Evolutionary conservation across 148 eudicot genomes (phyloP), one percentile per base, ranked within the genome.

Genomic region (Salicornia ramosissima): DNA sequence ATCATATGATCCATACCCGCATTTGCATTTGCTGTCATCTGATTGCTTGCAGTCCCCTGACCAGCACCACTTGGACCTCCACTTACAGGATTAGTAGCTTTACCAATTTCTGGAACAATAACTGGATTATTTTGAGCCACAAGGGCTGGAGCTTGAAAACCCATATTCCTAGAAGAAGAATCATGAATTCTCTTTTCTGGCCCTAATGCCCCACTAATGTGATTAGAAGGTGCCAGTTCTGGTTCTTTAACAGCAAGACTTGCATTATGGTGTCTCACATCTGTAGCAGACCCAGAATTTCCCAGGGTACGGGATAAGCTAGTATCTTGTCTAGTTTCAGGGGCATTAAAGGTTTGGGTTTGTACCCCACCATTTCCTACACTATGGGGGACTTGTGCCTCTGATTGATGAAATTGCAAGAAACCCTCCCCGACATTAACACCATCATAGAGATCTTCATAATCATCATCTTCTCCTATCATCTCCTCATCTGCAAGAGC

Each of bases 391-490:
- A 65, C 79, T 50, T 80, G 83, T 33, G 83, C 73, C 72, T 85
- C 88, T 36, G 97, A 50, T 26, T 74, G 89, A 73, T 92, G 89
- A 83, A 84, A 75, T 60, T 89, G 96, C 72, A 76, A 73, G 81
- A 92, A 86, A 53, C 87, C 87, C 55, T 89, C 90, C 15, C 97
- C 96, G 65, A 92, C 87, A 77, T 92, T 92, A 64, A 92, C 97
- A 80, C 89, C 97, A 57, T 87, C 91, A 71, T 92, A 92, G 11
- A 89, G 86, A 82, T 92, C 97, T 79, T 89, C 96, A 64, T 86
- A 92, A 65, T 92, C 96, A 71, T 89, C 92, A 30, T 92, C 97
- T 33, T 89, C 92, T 36, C 86, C 95, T 30, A 85, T 80, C 59
- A 89, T 74, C 57, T 87, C 97, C 65, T 92, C 96, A 33, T 89